These are phyloP conservation scores for Penicillium palitans DNA, from an alignment of 2,329 filamentous ascomycete genomes.

Conservation along the genomic window DNA sequence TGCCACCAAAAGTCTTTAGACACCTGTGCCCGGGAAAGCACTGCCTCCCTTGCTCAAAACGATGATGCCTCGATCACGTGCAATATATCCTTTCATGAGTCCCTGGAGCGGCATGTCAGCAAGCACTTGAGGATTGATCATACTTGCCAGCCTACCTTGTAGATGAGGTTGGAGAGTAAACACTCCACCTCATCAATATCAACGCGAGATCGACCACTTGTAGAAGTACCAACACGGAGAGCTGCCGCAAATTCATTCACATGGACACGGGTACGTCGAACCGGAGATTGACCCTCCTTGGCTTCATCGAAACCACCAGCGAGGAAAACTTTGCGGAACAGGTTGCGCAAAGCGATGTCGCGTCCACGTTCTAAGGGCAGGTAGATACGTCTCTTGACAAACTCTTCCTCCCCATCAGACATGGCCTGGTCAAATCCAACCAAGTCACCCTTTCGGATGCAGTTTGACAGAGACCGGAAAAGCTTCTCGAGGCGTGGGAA, in stretches of 20 bases:
- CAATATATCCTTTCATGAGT: conserved; percentile 97
- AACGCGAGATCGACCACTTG: conserved; percentile 56
- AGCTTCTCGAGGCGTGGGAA: conserved; percentile 75
- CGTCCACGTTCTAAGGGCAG: conserved; percentile 88
- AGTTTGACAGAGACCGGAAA: conserved; percentile 73
- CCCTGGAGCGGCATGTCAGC: conserved; percentile 56
- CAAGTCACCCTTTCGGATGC: conserved; percentile 81
- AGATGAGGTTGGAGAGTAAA: conserved; percentile 92
- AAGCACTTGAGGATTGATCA: not conserved
- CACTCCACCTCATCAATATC: conserved; percentile 96
- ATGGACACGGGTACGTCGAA: conserved; percentile 71
- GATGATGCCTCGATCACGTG: conserved; percentile 82
- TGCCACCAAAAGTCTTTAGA: conserved; percentile 40
- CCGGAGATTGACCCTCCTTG: conserved; percentile 65
- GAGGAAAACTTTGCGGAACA: conserved; percentile 88
- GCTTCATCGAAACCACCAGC: conserved; percentile 76
- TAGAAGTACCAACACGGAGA: conserved; percentile 67
- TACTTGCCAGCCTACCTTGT: conserved; percentile 69
- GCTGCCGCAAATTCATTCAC: conserved; percentile 83
- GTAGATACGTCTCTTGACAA: conserved; percentile 90
- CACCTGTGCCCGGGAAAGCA: conserved; percentile 88
- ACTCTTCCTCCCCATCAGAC: conserved; percentile 80
- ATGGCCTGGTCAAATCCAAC: conserved; percentile 81
- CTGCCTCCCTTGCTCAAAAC: conserved; percentile 83
- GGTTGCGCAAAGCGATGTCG: conserved; percentile 87